These are phyloP conservation scores for Copromyces sp. DNA, from an alignment of 495 filamentous ascomycete genomes.

Conservation along the genomic window DNA sequence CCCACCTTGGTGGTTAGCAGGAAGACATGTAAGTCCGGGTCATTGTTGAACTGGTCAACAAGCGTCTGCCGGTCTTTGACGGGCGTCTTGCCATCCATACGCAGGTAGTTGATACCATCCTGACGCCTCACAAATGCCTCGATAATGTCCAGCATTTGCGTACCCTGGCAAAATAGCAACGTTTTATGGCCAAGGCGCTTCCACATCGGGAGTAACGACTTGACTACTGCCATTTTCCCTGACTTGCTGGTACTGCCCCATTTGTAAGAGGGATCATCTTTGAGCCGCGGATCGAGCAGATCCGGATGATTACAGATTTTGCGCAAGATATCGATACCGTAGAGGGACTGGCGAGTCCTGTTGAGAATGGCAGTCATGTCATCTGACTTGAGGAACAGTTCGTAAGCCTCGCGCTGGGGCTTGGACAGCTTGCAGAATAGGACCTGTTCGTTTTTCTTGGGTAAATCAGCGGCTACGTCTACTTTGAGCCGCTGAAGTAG, in stretches of 20 bases:
- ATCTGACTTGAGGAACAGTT: conserved; percentile 66
- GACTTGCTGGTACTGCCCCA: conserved; percentile 70
- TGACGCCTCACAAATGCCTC: conserved; percentile 63
- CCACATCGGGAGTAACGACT: conserved; percentile 76
- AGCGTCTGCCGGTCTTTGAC: conserved; percentile 73
- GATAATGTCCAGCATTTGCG: conserved; percentile 88
- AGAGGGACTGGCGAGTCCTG: conserved; percentile 66
- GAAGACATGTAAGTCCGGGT: conserved; percentile 73
- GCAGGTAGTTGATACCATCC: conserved; percentile 61
- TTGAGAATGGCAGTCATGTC: conserved; percentile 71
- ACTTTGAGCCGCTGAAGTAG: conserved; percentile 88
- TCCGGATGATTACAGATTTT: conserved; percentile 99
- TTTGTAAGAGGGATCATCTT: conserved; percentile 47
- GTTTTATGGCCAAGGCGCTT: conserved; percentile 82
- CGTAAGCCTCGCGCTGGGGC: conserved; percentile 65
- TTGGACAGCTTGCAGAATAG: conserved; percentile 87
- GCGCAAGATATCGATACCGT: conserved; percentile 80
- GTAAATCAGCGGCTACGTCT: conserved; percentile 86
- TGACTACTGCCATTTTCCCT: conserved; percentile 90
- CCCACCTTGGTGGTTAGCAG: conserved; percentile 91
- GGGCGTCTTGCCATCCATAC: conserved; percentile 87
- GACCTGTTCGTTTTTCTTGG: conserved; percentile 89
- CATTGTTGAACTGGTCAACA: conserved; percentile 85
- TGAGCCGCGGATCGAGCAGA: conserved; percentile 54
- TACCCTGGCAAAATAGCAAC: conserved; percentile 79